phyloP scores from a whole-genome alignment of 2,329 filamentous ascomycete genomes.

The Penicillium sp. region DNA sequence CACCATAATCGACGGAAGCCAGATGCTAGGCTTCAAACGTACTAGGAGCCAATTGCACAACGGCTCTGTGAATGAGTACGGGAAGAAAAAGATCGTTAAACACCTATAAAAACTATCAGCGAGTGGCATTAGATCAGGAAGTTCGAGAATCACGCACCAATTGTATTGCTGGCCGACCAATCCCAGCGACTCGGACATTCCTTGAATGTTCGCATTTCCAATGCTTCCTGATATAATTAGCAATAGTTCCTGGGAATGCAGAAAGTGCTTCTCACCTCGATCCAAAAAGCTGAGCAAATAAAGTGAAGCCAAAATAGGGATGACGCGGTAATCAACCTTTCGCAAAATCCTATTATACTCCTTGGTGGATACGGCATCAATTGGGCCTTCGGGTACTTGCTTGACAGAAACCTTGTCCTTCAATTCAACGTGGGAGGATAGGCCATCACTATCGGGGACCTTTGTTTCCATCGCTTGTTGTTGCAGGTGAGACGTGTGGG shows the following conservation, averaged over 20 bases:
- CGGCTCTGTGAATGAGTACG: slow-evolving; percentile 26
- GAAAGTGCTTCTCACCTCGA: slow-evolving; percentile 19
- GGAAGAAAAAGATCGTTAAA: slow-evolving; percentile 21
- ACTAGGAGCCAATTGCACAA: slow-evolving; percentile 27
- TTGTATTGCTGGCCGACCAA: slow-evolving; percentile 30
- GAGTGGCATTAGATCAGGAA: slow-evolving; percentile 13
- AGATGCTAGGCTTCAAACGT: slow-evolving; percentile 26
- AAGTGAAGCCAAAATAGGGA: slow-evolving; percentile 21
- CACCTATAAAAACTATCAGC: slow-evolving; percentile 10
- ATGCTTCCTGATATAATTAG: slow-evolving; percentile 17
- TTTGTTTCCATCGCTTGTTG: not conserved
- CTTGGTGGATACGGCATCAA: not conserved
- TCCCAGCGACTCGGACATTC: slow-evolving; percentile 22
- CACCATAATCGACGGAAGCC: slow-evolving; percentile 31
- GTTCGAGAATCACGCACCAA: slow-evolving; percentile 7
- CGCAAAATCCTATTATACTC: slow-evolving; percentile 5
- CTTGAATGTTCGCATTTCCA: slow-evolving; percentile 34
- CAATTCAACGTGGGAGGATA: not conserved
- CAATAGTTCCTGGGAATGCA: no score
- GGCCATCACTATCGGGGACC: not conserved
- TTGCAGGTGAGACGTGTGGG: not conserved
- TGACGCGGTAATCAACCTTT: slow-evolving; percentile 23
- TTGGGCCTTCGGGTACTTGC: not conserved
- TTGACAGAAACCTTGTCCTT: not conserved
- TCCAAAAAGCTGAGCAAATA: slow-evolving; percentile 34